These are phyloP conservation scores for Straminergon stramineum DNA, from an alignment of 225 moss, liverwort and hornwort genomes.

Conservation along the genomic window DNA sequence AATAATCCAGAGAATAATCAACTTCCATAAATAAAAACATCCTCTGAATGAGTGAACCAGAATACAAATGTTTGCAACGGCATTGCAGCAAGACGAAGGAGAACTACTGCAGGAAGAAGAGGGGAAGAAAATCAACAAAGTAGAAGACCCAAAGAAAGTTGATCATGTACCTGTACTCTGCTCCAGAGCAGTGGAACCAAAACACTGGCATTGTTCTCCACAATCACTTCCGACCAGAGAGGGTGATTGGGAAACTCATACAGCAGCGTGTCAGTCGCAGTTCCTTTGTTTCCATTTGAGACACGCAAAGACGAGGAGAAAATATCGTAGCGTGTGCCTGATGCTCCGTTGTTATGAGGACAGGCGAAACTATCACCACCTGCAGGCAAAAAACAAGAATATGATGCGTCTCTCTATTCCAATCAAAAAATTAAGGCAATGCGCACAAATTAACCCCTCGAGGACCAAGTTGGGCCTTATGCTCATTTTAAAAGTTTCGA, in stretches of 20 bases:
- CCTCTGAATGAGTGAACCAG: background rate
- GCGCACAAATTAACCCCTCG: background rate
- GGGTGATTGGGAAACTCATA: conserved; percentile 90
- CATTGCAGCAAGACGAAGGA: background rate
- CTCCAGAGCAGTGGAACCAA: conserved; percentile 90
- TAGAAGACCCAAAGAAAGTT: background rate
- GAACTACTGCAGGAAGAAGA: background rate
- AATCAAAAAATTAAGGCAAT: background rate
- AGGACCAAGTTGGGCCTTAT: background rate
- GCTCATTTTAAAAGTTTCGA: background rate
- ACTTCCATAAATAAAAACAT: background rate
- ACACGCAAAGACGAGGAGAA: conserved; percentile 67
- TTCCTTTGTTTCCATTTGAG: conserved; percentile 65
- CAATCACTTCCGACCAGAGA: conserved; percentile 72
- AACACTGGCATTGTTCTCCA: conserved; percentile 75
- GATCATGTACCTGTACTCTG: conserved; percentile 71
- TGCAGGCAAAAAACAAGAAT: conserved; percentile 2
- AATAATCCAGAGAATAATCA: background rate
- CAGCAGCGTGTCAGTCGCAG: conserved; percentile 74
- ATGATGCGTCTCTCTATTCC: background rate
- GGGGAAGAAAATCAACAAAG: background rate
- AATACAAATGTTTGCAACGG: background rate
- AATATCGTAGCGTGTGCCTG: conserved; percentile 83
- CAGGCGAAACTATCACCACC: conserved; percentile 81
- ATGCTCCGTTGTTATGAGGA: conserved; percentile 68